phyloP scores from a whole-genome alignment of 179 eudicot genomes.

The Silene coronaria region DNA sequence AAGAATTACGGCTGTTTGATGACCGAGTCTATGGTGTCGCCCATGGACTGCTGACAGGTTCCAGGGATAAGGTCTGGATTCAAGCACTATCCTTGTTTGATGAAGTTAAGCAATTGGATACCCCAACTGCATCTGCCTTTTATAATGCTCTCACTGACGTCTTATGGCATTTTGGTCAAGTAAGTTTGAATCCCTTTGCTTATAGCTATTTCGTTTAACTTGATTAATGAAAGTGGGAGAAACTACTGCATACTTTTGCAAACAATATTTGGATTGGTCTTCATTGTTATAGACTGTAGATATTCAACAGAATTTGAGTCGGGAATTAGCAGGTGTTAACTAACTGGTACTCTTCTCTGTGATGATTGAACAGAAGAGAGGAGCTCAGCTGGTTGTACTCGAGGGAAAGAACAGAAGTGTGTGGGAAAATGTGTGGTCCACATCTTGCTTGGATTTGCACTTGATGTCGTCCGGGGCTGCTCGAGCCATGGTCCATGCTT shows the following conservation, averaged over 20 bases:
- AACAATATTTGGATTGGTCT: neutral
- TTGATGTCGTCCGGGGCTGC: constrained; percentile 99
- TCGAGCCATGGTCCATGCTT: constrained; percentile 89
- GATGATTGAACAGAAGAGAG: constrained; percentile 48
- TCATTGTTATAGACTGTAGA: neutral
- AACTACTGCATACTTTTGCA: neutral
- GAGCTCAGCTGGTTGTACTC: constrained; percentile 84
- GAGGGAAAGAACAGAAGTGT: constrained; percentile 87
- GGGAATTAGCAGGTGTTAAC: neutral
- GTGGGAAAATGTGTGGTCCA: constrained; percentile 87
- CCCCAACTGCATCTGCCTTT: constrained; percentile 90
- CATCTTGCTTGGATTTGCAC: constrained; percentile 85
- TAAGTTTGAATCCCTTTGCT: constrained; percentile 25
- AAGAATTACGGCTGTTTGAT: constrained; percentile 85
- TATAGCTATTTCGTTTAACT: neutral
- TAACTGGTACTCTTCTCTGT: neutral
- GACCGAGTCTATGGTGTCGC: constrained; percentile 94
- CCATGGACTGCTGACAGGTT: constrained; percentile 84
- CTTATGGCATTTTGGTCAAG: constrained; percentile 97
- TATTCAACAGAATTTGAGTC: neutral
- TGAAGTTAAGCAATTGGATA: constrained; percentile 79
- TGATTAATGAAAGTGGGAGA: too few relatives aligned
- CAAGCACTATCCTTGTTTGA: constrained; percentile 82
- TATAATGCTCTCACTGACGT: constrained; percentile 96
- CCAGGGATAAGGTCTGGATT: constrained; percentile 57